A percentile compares a stretch with the other conserved stretches of the same genome.
phyloP scores from a whole-genome alignment of 805 yeast genomes.

The Kurtzmaniella fragi region DNA sequence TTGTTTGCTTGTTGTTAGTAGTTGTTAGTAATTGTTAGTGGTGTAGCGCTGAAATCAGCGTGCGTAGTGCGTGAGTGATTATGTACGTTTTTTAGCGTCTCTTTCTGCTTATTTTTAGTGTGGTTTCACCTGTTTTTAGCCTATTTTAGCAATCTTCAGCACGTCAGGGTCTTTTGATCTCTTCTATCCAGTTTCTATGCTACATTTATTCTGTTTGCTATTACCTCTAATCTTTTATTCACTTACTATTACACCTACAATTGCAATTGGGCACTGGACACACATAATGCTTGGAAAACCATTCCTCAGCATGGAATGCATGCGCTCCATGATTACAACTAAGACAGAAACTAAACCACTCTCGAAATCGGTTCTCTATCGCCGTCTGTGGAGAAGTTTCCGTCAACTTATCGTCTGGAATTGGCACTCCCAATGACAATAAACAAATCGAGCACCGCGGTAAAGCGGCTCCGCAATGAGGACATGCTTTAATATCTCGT shows the following conservation, averaged over 20 bases:
- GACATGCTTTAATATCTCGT: conserved; percentile 45
- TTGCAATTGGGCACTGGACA: conserved; percentile 95
- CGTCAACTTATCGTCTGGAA: conserved; percentile 38
- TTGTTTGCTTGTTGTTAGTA: too few relatives aligned
- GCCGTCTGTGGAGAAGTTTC: conserved; percentile 21
- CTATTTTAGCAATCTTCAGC: too few relatives aligned
- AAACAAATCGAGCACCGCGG: conserved; percentile 91
- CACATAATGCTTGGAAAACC: conserved; percentile 83
- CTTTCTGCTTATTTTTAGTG: too few relatives aligned
- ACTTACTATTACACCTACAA: conserved; percentile 70
- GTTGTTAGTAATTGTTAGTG: too few relatives aligned
- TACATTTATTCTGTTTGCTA: not conserved
- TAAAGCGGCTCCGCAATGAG: conserved; percentile 80
- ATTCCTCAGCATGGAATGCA: conserved; percentile 91
- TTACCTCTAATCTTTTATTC: too few relatives aligned
- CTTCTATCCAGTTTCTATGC: not conserved
- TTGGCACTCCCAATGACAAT: conserved; percentile 66
- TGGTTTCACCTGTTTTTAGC: too few relatives aligned
- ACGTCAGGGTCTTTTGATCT: too few relatives aligned
- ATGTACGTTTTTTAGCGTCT: too few relatives aligned
- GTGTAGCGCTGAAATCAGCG: too few relatives aligned
- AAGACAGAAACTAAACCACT: conserved; percentile 90
- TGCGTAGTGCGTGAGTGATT: too few relatives aligned
- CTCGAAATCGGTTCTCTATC: conserved; percentile 47
- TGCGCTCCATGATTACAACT: conserved; percentile 93